A percentile compares a stretch with the other conserved stretches of the same genome.
These are phyloP conservation scores for Magnaporthiopsis incrustans DNA, from an alignment of 2,329 filamentous ascomycete species.

Conservation along the genomic window DNA sequence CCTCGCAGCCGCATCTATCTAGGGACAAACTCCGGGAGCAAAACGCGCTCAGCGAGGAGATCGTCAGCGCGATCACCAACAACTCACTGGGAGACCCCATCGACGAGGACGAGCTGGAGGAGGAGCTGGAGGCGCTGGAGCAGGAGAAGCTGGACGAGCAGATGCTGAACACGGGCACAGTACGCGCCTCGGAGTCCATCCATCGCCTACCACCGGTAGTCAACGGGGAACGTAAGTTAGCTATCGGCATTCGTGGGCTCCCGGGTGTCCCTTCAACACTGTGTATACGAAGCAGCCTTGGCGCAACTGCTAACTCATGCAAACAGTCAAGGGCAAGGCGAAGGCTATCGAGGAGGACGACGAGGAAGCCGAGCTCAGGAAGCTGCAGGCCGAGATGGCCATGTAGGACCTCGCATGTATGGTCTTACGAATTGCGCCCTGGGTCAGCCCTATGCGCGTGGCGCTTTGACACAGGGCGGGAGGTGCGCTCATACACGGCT, in stretches of 20 bases:
- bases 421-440: not conserved
- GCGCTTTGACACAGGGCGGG: not conserved
- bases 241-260: conserved; percentile 13
- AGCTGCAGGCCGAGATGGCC: conserved; percentile 93
- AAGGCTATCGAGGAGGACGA: conserved; percentile 68
- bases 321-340: conserved; percentile 42
- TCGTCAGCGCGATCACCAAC: conserved; percentile 74
- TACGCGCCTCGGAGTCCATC: conserved; percentile 73
- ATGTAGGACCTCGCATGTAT: conserved; percentile 49
- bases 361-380: conserved; percentile 89
- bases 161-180: conserved; percentile 81
- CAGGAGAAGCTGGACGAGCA: conserved; percentile 89
- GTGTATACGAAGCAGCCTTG: not conserved
- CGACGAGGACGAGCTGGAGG: conserved; percentile 81
- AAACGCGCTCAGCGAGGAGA: conserved; percentile 88
- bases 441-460: not conserved
- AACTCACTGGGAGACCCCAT: conserved; percentile 57
- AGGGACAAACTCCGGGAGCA: conserved; percentile 90
- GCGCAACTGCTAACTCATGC: not conserved
- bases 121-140: conserved; percentile 77
- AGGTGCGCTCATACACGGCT: not conserved
- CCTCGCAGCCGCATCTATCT: conserved; percentile 10
- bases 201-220: conserved; percentile 68
- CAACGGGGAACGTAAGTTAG: conserved; percentile 64
- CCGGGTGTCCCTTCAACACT: not conserved